Evolutionary conservation across 345 rosid genomes (phyloP), one percentile per base, ranked within the genome.

Genomic region (Dipteronia dyeriana): DNA sequence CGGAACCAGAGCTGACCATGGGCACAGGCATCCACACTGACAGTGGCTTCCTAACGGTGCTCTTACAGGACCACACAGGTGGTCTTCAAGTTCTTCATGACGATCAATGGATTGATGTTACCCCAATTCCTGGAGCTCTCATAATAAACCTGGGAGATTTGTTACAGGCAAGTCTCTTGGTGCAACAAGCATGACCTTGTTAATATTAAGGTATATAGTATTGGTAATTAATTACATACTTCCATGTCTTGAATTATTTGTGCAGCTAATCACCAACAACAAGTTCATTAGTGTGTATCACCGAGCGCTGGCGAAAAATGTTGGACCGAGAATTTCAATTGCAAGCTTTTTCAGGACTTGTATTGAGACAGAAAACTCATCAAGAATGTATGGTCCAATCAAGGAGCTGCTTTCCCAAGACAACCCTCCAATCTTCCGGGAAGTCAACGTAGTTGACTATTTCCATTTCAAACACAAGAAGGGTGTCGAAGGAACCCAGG

Each of bases 181-280:
- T 56, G 20, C 2, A 17, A 56, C n/a, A 17, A 17, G 10, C 9
- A 49, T 49, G 54, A 49, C 54, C 17, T 49, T 49, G 17, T 49
- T 49, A 49, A 0, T n/a, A 17, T 56, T 56, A 56, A 54, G 19
- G 0, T 19, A 17, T 17, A 17, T 2, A 9, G 61, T 56, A n/a
- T 56, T 20, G 61, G 9, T 56, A 7, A 56, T 56, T 56, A 17
- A 56, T 34, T 34, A 34, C 38, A 17, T 57, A 17, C 12, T 8
- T 16, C 16, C 20, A n/a, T 31, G 13, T 12, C 0, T 10, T 66
- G 63, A 34, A 34, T 34, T 76, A 29, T 39, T 19, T 39, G 11
- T 70, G 71, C 79, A 86, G 84, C 76, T 84, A 10, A 66, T 86
- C 1, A 41, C 82, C 5, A 84, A 82, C 31, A 82, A 85, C 76